Percentiles rank a stretch among this genome's conserved stretches.
Evolutionary conservation across 1,284 basidiomycete genomes (phyloP).

Genomic region (Sporisorium reilianum): DNA sequence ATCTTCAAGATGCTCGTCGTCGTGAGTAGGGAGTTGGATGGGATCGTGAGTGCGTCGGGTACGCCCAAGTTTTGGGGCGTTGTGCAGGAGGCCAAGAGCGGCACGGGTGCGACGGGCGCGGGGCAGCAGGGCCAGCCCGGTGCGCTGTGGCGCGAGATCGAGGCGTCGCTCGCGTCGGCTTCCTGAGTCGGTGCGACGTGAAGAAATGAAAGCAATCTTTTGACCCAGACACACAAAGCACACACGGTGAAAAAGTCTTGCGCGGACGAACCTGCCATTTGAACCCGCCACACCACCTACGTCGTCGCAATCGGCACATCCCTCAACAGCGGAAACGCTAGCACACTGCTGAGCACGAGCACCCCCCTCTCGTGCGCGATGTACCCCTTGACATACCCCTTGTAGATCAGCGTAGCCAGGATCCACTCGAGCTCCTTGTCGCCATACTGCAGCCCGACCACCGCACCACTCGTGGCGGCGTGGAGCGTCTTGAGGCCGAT

Average conservation of each 20-base stretch:
- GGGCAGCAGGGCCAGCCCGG: constrained; percentile 12
- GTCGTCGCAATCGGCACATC: constrained; percentile 19
- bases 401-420: constrained; percentile 88
- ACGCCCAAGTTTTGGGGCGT: constrained; percentile 34
- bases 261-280: no score
- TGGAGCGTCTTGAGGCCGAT: constrained; percentile 40
- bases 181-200: constrained; percentile 71
- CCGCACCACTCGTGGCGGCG: constrained; percentile 26
- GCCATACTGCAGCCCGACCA: constrained; percentile 66
- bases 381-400: constrained; percentile 91
- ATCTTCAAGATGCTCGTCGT: constrained; percentile 86
- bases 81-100: constrained; percentile 31
- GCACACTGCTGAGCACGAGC: constrained; percentile 85
- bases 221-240: constrained; percentile 3
- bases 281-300: no score
- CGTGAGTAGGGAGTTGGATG: constrained; percentile 70
- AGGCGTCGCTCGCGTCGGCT: constrained; percentile 16
- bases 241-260: not conserved
- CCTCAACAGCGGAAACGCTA: constrained; percentile 78
- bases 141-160: constrained; percentile 41
- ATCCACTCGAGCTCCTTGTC: constrained; percentile 91
- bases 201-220: not conserved
- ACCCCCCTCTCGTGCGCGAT: constrained; percentile 94
- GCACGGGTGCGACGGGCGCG: not conserved
- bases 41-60: constrained; percentile 6